These are phyloP conservation scores for Curvularia spicifera DNA, from an alignment of 2,329 filamentous ascomycete genomes.

Conservation along the genomic window DNA sequence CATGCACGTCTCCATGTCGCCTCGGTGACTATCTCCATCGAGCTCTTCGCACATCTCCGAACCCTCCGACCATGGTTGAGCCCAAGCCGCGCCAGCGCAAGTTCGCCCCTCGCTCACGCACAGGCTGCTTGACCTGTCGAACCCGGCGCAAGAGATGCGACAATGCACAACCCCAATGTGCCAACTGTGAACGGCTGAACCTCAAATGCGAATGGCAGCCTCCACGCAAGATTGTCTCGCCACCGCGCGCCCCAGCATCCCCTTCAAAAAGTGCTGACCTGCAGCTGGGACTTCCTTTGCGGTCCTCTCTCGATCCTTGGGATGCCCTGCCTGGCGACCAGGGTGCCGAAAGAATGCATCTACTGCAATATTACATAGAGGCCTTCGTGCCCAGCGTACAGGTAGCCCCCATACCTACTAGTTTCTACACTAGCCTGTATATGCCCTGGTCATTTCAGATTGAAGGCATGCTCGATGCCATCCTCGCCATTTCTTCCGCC, in stretches of 20 bases:
- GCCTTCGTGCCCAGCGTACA: slow-evolving; percentile 48
- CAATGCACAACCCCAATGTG: slow-evolving; percentile 42
- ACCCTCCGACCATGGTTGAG: slow-evolving; percentile 40
- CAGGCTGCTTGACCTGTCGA: slow-evolving; percentile 47
- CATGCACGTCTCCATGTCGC: slow-evolving; percentile 17
- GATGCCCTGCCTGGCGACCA: slow-evolving; percentile 37
- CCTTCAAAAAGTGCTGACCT: slow-evolving; percentile 23
- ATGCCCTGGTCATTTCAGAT: slow-evolving; percentile 48
- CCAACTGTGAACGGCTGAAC: slow-evolving; percentile 46
- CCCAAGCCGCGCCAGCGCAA: slow-evolving; percentile 43
- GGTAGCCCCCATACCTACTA: slow-evolving; percentile 43
- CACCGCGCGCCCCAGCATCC: slow-evolving; percentile 9
- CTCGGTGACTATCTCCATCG: slow-evolving; percentile 24
- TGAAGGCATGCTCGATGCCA: slow-evolving; percentile 46
- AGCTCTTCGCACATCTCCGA: not conserved
- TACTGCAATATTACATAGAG: slow-evolving; percentile 46
- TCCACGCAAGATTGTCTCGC: slow-evolving; percentile 33
- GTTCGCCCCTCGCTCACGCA: slow-evolving; percentile 47
- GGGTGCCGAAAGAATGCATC: slow-evolving; percentile 35
- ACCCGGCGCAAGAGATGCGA: slow-evolving; percentile 47
- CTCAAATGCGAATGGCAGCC: slow-evolving; percentile 47
- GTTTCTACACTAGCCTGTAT: slow-evolving; percentile 46
- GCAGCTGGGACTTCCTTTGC: slow-evolving; percentile 24
- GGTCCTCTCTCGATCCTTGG: slow-evolving; percentile 39
- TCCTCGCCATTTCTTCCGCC: slow-evolving; percentile 45